Base-by-base conservation (phyloP, 805 yeast genomes). In the Candida nanaspora region DNA sequence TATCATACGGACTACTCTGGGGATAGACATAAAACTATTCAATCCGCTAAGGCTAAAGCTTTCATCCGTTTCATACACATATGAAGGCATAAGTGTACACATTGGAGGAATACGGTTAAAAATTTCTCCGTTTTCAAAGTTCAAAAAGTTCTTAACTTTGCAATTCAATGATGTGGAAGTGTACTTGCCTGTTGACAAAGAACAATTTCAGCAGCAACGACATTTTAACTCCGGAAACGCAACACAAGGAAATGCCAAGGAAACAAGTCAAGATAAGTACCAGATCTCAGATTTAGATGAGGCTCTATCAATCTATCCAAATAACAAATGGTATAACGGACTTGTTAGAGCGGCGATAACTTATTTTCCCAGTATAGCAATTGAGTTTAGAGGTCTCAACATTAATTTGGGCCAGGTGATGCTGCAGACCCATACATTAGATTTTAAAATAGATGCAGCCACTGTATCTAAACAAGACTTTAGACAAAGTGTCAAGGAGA, bases 41-140 rank as follows among this genome's bases (percentile, higher is more conserved):
- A 58, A 63, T 35, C 55, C 61, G 0, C 53, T 62, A 23, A 41
- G 48, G 11, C 40, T 56, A 41, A 49, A 48, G 30, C 22, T 59
- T 6, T 38, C 43, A 34, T 40, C 46, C 4, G 22, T 58, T 6
- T 43, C 41, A 0, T 30, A 50, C 19, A 36, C 41, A 2, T 41
- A 39, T 3, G 43, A 48, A 9, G 34, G 30, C 3, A 22, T 41
- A 13, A 26, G 37, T 22, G 10, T 50, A 8, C 13, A 25, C 2
- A 15, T 45, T 15, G 39, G 42, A 13, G 18, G 38, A 22, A 33
- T 51, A 7, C 38, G 36, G 34, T 30, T 49, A 25, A 36, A 49
- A 21, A 8, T 47, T 3, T 42, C 47, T 14, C 30, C 40, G 14
- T 47, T 46, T 31, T 37, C 43, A n/a, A 31, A 35, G 3, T 39